Base-by-base conservation (phyloP, 148 eudicot species). In the Arbutus unedo region DNA sequence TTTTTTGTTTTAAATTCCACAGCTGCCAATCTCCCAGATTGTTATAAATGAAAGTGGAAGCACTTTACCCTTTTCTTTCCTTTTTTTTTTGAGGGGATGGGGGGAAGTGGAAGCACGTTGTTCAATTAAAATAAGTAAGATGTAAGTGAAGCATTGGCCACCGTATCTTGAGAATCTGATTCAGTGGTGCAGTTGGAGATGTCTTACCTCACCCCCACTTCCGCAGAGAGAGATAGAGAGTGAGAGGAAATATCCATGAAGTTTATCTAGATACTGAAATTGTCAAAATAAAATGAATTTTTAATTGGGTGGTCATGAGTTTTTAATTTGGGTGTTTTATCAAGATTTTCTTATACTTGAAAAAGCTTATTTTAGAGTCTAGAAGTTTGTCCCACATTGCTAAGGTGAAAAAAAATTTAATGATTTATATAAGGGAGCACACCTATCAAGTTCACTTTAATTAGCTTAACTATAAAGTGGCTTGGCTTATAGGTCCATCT, bases 141-240 rank as follows among this genome's bases (percentile, higher is more conserved):
- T 44, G 18, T 53, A n/a, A 74, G 55, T n/a, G 25, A 48, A 49
- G 3, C 0, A 23, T 47, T 49, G 51, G 4, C 8, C 4, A 21
- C 56, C 77, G 55, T 48, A 75, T 49, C 78, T 75, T 75, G 78
- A 75, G 78, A 75, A 75, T 75, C 78, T 75, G 57, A 75, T 75
- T 50, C 14, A 75, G 78, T 75, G 78, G 43, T 75, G 78, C 41
- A 75, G n/a, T 50, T 75, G 49, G 78, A 75, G 78, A 75, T 18
- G 41, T 48, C 38, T 50, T 49, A 49, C 18, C 57, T 5, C 43
- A 21, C 38, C 5, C 18, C 55, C 57, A 75, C 78, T 48, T 50
- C 15, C 19, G 21, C 1, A 49, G 18, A 49, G 43, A 74, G 55
- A 71, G 75, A 72, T 3, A 45, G 4, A 73, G 4, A 73, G 7